Conservation (phyloP, 345 rosid species). For the Sonneratia alba region DNA sequence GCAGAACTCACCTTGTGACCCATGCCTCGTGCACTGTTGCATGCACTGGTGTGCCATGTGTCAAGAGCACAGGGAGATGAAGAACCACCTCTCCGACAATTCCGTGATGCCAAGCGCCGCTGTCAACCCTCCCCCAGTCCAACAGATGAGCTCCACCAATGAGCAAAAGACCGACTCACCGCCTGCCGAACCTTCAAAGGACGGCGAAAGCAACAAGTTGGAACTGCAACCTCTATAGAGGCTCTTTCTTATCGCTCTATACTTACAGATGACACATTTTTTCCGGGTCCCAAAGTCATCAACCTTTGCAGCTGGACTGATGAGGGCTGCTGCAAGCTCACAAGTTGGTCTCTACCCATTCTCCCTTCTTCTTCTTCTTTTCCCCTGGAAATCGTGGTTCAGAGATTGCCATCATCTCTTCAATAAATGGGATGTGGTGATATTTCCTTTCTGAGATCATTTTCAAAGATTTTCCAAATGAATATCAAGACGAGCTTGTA, state of each 20-base stretch:
- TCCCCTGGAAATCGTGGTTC: too few relatives aligned
- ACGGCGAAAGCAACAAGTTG: constrained; percentile 27
- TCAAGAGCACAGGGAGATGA: constrained; percentile 92
- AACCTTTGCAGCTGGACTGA: too few relatives aligned
- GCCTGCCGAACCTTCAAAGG: constrained; percentile 30
- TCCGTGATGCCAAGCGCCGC: constrained; percentile 27
- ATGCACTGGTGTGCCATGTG: constrained; percentile 92
- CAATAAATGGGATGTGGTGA: too few relatives aligned
- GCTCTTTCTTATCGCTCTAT: background rate
- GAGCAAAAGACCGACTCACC: constrained; percentile 8
- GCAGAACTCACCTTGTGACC: constrained; percentile 84
- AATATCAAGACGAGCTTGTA: too few relatives aligned
- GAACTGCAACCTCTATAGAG: constrained; percentile 38
- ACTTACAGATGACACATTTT: too few relatives aligned
- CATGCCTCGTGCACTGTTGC: constrained; percentile 78
- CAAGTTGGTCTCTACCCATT: too few relatives aligned
- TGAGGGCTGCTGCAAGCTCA: too few relatives aligned
- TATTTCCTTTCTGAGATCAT: too few relatives aligned
- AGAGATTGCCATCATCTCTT: too few relatives aligned
- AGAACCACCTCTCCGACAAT: constrained; percentile 58
- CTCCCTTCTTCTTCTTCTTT: too few relatives aligned
- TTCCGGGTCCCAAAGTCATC: too few relatives aligned
- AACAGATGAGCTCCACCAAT: constrained; percentile 53
- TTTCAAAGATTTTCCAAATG: too few relatives aligned
- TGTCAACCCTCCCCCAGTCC: constrained; percentile 67